Evolutionary conservation across 2,329 filamentous ascomycete species (phyloP).

Genomic region (Aspergillus sp.): DNA sequence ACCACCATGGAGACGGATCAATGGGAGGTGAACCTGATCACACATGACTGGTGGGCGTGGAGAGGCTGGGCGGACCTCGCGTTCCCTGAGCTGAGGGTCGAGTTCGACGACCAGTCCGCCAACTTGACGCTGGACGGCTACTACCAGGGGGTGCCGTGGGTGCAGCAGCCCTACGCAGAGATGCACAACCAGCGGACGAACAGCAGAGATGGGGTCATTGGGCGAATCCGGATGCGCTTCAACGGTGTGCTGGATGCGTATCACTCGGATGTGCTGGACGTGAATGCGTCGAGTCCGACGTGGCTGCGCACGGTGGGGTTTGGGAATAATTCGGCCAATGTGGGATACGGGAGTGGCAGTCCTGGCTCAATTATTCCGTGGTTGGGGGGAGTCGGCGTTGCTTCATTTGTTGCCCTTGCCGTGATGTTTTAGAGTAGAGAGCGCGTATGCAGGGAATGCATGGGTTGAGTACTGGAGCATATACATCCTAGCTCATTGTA

Average conservation of each 20-base stretch:
- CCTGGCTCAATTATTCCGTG: neutral
- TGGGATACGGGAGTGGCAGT: conserved; percentile 1
- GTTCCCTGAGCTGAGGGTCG: neutral
- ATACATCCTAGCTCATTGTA: too few species aligned
- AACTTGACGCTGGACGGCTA: conserved; percentile 3
- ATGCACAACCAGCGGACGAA: neutral
- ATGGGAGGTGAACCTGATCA: neutral
- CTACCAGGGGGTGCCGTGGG: neutral
- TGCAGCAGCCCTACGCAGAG: too few species aligned
- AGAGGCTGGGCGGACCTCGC: neutral
- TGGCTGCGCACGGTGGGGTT: conserved; percentile 17
- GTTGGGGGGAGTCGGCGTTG: neutral
- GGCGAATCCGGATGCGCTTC: conserved; percentile 7
- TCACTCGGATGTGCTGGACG: conserved; percentile 15
- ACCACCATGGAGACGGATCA: neutral
- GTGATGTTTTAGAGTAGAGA: neutral
- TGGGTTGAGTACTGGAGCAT: too few species aligned
- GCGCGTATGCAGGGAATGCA: too few species aligned
- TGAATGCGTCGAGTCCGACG: conserved; percentile 5
- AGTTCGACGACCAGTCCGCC: conserved; percentile 4
- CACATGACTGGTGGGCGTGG: neutral
- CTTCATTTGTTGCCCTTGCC: neutral
- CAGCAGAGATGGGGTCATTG: neutral
- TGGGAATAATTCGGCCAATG: conserved; percentile 17
- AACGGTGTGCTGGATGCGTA: conserved; percentile 12